Percentiles rank a stretch among this genome's conserved stretches.
These are phyloP conservation scores for Aspergillus pseudoterreus DNA, from an alignment of 2,329 filamentous ascomycete genomes.

Conservation along the genomic window DNA sequence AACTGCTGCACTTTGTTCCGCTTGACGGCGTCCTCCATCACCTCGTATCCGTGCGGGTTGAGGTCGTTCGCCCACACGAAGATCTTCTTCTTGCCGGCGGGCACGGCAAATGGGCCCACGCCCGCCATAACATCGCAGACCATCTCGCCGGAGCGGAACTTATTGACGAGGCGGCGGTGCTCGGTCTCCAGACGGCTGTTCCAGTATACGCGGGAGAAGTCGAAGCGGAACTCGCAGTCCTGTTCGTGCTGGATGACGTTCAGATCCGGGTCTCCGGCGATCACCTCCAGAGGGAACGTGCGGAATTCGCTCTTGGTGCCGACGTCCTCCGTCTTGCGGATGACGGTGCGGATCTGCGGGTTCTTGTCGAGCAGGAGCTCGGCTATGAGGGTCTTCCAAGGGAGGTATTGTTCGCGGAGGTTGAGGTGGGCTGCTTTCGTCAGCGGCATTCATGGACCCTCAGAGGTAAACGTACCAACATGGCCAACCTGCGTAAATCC, in stretches of 20 bases:
- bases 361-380: constrained; percentile 90
- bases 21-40: constrained; percentile 65
- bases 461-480: constrained; percentile 55
- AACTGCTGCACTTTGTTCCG: constrained; percentile 77
- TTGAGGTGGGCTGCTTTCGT: constrained; percentile 73
- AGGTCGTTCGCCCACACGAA: constrained; percentile 98
- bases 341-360: constrained; percentile 74
- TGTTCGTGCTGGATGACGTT: constrained; percentile 80
- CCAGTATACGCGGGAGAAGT: constrained; percentile 98
- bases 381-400: constrained; percentile 82
- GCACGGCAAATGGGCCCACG: constrained; percentile 90
- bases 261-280: constrained; percentile 76
- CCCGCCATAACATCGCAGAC: constrained; percentile 97
- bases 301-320: constrained; percentile 81
- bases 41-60: constrained; percentile 81
- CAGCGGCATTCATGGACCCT: constrained; percentile 3
- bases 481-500: constrained; percentile 90
- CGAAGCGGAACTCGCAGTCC: constrained; percentile 82
- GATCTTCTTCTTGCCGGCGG: constrained; percentile 81
- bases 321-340: constrained; percentile 91
- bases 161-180: constrained; percentile 71
- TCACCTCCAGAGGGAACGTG: constrained; percentile 88
- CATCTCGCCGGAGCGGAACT: constrained; percentile 80
- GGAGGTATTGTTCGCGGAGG: constrained; percentile 74
- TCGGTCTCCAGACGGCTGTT: constrained; percentile 88